phyloP scores from a whole-genome alignment of 2,329 filamentous ascomycete species.

The Calonectria multiphialidica region DNA sequence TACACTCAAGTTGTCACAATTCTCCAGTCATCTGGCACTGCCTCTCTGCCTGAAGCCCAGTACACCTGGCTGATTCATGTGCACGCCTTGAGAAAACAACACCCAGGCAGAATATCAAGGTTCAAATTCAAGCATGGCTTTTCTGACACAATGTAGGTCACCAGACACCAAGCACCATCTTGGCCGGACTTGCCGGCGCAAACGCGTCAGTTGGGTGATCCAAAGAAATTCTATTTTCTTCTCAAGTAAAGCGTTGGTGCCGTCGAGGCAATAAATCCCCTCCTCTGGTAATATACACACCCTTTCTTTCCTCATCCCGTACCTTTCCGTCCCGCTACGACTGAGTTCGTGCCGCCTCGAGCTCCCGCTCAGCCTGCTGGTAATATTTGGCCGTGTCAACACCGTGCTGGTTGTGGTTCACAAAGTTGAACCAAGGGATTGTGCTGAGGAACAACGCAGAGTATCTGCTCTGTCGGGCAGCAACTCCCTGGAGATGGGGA shows the following conservation, averaged over 20 bases:
- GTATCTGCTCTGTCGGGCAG: slow-evolving; percentile 92
- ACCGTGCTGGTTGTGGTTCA: slow-evolving; percentile 95
- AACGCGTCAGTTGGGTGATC: neutral
- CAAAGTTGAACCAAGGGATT: slow-evolving; percentile 97
- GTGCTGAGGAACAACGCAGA: slow-evolving; percentile 85
- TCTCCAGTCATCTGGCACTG: neutral
- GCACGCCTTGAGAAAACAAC: neutral
- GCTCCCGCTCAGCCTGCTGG: slow-evolving; percentile 90
- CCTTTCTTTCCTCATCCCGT: slow-evolving; percentile 14
- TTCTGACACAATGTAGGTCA: too few species aligned
- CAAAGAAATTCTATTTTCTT: slow-evolving; percentile 37
- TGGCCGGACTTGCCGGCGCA: neutral
- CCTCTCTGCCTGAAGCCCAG: neutral
- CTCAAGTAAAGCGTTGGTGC: slow-evolving; percentile 36
- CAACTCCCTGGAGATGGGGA: slow-evolving; percentile 93
- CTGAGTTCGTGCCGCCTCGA: slow-evolving; percentile 70
- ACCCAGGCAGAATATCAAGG: too few species aligned
- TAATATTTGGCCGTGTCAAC: slow-evolving; percentile 99
- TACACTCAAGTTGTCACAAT: too few species aligned
- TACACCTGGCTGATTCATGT: neutral
- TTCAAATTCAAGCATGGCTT: neutral
- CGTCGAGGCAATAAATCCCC: slow-evolving; percentile 33
- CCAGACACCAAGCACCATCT: neutral
- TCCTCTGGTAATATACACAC: slow-evolving; percentile 44
- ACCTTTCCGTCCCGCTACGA: slow-evolving; percentile 11